These are phyloP conservation scores for Tuber microsphaerosporum DNA, from an alignment of 495 filamentous ascomycete species.

Conservation along the genomic window DNA sequence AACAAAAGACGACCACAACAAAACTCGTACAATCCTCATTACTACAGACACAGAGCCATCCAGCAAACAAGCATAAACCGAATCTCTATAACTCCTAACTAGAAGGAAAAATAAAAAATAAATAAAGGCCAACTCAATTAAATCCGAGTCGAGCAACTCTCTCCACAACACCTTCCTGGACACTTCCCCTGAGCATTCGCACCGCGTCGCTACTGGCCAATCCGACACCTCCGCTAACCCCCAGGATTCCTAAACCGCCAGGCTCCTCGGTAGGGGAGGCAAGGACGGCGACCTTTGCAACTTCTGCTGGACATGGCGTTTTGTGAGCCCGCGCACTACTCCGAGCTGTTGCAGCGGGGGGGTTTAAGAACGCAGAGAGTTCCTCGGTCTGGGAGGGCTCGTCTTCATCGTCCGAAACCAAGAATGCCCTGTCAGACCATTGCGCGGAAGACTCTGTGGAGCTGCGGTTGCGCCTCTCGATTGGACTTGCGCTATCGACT, in stretches of 20 bases:
- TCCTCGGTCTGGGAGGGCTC: not conserved
- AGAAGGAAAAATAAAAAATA: not conserved
- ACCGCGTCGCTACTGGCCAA: not conserved
- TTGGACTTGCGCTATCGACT: not conserved
- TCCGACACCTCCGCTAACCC: not conserved
- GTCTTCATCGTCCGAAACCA: constrained; percentile 30
- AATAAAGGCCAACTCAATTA: not conserved
- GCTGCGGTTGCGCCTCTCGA: constrained; percentile 11
- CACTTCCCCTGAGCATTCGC: not conserved
- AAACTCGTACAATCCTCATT: not conserved
- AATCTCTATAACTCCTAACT: not conserved
- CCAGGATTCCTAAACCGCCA: not conserved
- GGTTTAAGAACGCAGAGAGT: not conserved
- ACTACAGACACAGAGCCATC: not conserved
- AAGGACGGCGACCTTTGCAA: not conserved
- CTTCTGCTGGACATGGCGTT: not conserved
- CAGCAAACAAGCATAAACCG: not conserved
- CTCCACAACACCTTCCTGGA: not conserved
- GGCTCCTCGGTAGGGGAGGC: not conserved
- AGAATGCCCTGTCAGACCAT: constrained; percentile 35
- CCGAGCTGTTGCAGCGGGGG: not conserved
- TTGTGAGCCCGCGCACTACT: not conserved
- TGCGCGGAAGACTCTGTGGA: constrained; percentile 21
- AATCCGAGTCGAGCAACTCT: constrained; percentile 2
- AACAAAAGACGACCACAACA: not conserved